Evolutionary conservation across 1,139 yeast genomes (phyloP).

Genomic region (Blastobotrys arbuscula): DNA sequence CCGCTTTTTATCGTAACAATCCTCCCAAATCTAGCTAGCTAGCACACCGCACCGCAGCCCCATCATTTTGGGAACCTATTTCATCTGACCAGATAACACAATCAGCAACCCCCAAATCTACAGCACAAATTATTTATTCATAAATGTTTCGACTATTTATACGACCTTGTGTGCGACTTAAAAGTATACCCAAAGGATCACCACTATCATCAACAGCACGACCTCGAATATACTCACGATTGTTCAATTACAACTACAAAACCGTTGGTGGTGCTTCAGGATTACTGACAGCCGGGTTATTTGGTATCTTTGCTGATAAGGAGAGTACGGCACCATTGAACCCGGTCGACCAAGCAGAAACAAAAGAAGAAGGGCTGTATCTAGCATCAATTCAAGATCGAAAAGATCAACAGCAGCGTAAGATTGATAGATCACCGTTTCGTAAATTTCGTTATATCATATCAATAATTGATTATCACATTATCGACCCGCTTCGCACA

Average conservation of each 20-base stretch:
- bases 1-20: no score
- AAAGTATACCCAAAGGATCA: neutral
- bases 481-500: constrained; percentile 63
- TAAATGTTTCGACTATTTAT: neutral
- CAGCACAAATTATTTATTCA: neutral
- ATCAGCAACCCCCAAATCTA: no score
- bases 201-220: neutral
- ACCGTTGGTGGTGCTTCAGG: neutral
- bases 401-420: constrained; percentile 8
- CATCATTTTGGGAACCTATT: no score
- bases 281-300: neutral
- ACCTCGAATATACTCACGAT: neutral
- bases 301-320: neutral
- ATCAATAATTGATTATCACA: constrained; percentile 22
- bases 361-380: constrained; percentile 11
- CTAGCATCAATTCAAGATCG: constrained; percentile 11
- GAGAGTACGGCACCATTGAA: no score
- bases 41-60: no score
- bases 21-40: no score
- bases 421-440: constrained; percentile 7
- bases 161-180: neutral
- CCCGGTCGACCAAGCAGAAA: neutral
- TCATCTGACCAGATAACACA: no score
- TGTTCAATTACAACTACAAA: no score
- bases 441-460: constrained; percentile 3